Percentiles rank a stretch among this genome's conserved stretches.
phyloP scores from a whole-genome alignment of 2,329 filamentous ascomycete species.

The Lojkania enalia region DNA sequence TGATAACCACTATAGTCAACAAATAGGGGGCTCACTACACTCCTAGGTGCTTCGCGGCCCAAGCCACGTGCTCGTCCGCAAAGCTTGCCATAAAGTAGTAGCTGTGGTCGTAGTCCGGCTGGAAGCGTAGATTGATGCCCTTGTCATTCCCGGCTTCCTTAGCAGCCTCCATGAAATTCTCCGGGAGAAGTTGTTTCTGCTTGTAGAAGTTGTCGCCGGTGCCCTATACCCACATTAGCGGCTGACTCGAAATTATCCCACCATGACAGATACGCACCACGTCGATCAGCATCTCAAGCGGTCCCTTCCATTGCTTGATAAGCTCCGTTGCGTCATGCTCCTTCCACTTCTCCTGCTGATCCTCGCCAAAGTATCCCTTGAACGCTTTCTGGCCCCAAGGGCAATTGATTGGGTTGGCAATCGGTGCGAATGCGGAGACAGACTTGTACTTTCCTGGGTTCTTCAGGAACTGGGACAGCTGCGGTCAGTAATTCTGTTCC shows the following conservation, averaged over 20 bases:
- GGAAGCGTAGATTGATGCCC: slow-evolving; percentile 79
- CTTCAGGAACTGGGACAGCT: slow-evolving; percentile 72
- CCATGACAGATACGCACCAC: slow-evolving; percentile 63
- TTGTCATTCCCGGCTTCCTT: slow-evolving; percentile 71
- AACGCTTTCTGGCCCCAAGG: slow-evolving; percentile 98
- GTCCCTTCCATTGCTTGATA: slow-evolving; percentile 71
- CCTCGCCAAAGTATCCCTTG: slow-evolving; percentile 79
- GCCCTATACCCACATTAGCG: slow-evolving; percentile 57
- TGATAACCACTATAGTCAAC: not conserved
- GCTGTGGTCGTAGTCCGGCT: slow-evolving; percentile 92
- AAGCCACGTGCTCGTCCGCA: slow-evolving; percentile 84
- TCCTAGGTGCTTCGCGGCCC: slow-evolving; percentile 83
- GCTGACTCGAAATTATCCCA: not conserved
- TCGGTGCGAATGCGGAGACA: slow-evolving; percentile 88
- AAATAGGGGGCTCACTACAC: slow-evolving; percentile 50
- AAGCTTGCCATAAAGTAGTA: slow-evolving; percentile 97
- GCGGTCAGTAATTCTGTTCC: no score
- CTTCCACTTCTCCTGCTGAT: slow-evolving; percentile 75
- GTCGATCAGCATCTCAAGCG: slow-evolving; percentile 81
- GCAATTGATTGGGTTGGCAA: slow-evolving; percentile 80
- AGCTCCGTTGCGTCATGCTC: slow-evolving; percentile 92
- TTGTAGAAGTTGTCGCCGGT: slow-evolving; percentile 97
- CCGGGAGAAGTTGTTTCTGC: slow-evolving; percentile 85
- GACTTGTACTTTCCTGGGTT: slow-evolving; percentile 88
- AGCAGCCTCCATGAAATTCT: slow-evolving; percentile 84